Conservation (phyloP, 1,284 basidiomycete genomes). For the Salmacisia buchloeana region DNA sequence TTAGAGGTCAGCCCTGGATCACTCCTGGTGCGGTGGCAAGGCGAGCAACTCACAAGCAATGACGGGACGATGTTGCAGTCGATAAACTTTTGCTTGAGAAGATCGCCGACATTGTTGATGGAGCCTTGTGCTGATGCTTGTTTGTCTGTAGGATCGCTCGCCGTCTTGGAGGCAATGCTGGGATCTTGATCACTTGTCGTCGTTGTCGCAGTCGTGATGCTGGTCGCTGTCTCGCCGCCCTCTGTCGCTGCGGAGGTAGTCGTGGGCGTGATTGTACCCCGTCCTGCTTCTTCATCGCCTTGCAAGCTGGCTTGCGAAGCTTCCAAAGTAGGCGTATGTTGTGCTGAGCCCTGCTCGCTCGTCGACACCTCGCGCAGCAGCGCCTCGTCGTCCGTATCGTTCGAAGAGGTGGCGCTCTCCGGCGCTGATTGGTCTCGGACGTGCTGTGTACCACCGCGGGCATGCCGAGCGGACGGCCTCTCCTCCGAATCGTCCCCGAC, state of each 20-base stretch:
- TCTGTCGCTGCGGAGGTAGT: neutral
- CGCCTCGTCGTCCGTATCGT: slow-evolving; percentile 37
- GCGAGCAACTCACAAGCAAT: slow-evolving; percentile 18
- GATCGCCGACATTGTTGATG: slow-evolving; percentile 38
- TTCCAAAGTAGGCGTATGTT: neutral
- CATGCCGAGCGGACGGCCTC: neutral
- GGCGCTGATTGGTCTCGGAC: slow-evolving; percentile 26
- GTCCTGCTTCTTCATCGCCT: slow-evolving; percentile 21
- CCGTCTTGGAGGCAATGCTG: too few species aligned
- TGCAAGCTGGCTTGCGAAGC: neutral
- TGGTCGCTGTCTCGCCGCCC: neutral
- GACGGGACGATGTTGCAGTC: slow-evolving; percentile 43
- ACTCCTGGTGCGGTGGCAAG: too few species aligned
- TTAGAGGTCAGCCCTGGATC: neutral
- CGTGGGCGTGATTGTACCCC: slow-evolving; percentile 16
- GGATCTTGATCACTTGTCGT: slow-evolving; percentile 12
- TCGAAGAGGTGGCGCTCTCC: slow-evolving; percentile 15
- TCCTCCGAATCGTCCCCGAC: neutral
- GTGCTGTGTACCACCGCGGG: slow-evolving; percentile 11
- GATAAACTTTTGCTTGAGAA: slow-evolving; percentile 44
- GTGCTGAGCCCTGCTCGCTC: neutral
- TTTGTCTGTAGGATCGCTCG: neutral
- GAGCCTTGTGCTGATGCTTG: slow-evolving; percentile 11
- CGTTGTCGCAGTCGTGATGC: slow-evolving; percentile 21
- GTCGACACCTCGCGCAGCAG: slow-evolving; percentile 35